Percentiles rank a stretch among this genome's conserved stretches.
These are phyloP conservation scores for Fraxinus velutina DNA, from an alignment of 305 asterid genomes.

Conservation along the genomic window DNA sequence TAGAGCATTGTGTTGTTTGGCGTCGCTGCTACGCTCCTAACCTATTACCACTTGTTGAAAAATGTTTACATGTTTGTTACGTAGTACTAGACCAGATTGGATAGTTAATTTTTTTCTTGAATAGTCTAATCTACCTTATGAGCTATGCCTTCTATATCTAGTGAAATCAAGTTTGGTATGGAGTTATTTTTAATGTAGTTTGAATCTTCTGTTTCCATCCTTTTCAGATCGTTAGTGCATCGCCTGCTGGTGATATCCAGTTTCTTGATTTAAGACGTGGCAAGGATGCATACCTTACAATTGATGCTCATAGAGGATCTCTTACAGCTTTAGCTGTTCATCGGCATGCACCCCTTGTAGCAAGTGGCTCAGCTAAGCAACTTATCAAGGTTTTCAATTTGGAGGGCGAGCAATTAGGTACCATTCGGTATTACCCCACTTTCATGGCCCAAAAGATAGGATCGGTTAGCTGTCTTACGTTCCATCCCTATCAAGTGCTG, in stretches of 20 bases:
- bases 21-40: background rate
- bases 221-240: conserved; percentile 82
- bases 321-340: conserved; percentile 96
- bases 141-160: background rate
- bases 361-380: conserved; percentile 98
- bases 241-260: conserved; percentile 93
- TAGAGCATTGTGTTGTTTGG: background rate
- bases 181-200: background rate
- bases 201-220: background rate
- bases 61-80: background rate
- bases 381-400: conserved; percentile 84
- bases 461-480: conserved; percentile 84
- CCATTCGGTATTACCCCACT: conserved; percentile 82
- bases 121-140: background rate
- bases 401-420: conserved; percentile 84
- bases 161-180: background rate
- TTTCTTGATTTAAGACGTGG: conserved; percentile 79
- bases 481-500: conserved; percentile 87
- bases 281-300: conserved; percentile 65
- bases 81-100: background rate
- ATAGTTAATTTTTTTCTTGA: background rate
- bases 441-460: conserved; percentile 99
- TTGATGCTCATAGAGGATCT: conserved; percentile 92
- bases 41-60: background rate
- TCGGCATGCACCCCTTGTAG: conserved; percentile 91